Evolutionary conservation across 2,329 filamentous ascomycete genomes (phyloP), one percentile per base, ranked within the genome.

Genomic region (Pestalotiopsis fici): DNA sequence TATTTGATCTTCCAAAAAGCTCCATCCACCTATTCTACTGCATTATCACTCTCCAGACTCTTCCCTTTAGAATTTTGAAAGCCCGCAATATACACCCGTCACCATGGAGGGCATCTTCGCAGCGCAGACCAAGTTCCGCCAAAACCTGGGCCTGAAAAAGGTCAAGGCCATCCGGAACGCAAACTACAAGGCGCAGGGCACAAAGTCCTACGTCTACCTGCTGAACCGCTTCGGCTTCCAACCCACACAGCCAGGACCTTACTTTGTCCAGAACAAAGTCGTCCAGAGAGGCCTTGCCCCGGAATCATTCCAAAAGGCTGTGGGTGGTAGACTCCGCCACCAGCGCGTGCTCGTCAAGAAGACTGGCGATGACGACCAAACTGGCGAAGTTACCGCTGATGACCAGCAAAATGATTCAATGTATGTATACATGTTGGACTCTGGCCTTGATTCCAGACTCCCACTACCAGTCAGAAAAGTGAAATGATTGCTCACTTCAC

Each of bases 401-500:
- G 91, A 93, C 74, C 83, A 88, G 65, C 88, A 93, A 78, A 91
- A 91, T 71, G 90, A 93, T 69, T 81, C 86, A 5, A 78, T 87
- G 50, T 62, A 59, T 21, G 50, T 59, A 12, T 57, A 12, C 37
- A 59, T 21, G 31, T 39, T 59, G 25, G 13, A 18, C 31, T 12
- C 55, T 57, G 5, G 43, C 43, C 27, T 31, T 6, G 9, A 27
- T 18, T 2, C 23, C 55, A 28, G 50, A 55, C 1, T n/a, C 18
- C 5, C 1, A 15, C 21, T 55, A 3, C 50, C 2, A n/a, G n/a
- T 4, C n/a, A 11, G 23, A 57, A 28, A 3, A 15, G 9, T 28
- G 0, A 7, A 57, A 27, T 57, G 0, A 27, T 25, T 2, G 55
- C 25, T 59, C 12, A 37, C n/a, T 15, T 27, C 27, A 21, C 31